These are phyloP conservation scores for Prunella vulgaris DNA, from an alignment of 257 asterid genomes.

Conservation along the genomic window DNA sequence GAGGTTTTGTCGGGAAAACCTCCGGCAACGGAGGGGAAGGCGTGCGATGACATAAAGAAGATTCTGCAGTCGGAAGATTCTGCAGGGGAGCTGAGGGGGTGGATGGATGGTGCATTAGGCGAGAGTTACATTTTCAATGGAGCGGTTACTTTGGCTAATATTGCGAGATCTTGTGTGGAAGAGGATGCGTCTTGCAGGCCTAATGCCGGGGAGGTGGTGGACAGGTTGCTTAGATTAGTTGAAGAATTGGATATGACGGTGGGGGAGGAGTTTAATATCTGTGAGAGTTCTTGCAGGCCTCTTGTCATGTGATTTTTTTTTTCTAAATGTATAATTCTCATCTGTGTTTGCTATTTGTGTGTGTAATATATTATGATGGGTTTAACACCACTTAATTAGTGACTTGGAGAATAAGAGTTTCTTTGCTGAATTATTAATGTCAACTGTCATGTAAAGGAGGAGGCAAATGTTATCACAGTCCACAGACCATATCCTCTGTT, in stretches of 20 bases:
- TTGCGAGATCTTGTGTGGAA: constrained; percentile 72
- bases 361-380: no score
- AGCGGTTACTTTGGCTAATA: constrained; percentile 55
- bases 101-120: constrained; percentile 72
- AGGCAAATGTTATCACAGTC: no score
- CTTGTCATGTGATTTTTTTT: constrained; percentile 24
- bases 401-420: no score
- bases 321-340: no score
- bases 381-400: no score
- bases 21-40: constrained; percentile 26
- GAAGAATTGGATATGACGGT: constrained; percentile 38
- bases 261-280: constrained; percentile 27
- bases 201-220: constrained; percentile 70
- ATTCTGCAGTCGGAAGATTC: constrained; percentile 43
- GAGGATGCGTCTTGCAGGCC: constrained; percentile 61
- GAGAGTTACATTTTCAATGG: constrained; percentile 60
- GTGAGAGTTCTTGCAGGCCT: constrained; percentile 64
- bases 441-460: no score
- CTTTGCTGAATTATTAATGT: no score
- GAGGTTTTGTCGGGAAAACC: constrained; percentile 69
- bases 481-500: no score
- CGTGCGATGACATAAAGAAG: constrained; percentile 44
- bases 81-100: constrained; percentile 49
- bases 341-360: no score
- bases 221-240: constrained; percentile 57